phyloP scores from a whole-genome alignment of 305 asterid species.

The Fraxinus ornus region DNA sequence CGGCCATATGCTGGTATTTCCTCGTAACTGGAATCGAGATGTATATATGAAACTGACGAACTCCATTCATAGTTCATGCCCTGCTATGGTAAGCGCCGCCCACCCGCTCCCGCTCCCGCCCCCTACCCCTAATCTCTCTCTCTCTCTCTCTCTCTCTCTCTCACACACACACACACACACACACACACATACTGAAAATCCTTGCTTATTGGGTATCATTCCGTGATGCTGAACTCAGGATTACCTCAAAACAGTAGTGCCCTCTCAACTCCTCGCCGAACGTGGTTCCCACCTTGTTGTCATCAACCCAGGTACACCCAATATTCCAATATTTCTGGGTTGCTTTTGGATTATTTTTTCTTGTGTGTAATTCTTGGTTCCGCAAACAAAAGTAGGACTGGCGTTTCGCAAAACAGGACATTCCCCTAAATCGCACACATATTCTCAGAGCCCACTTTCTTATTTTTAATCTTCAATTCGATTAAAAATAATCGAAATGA shows the following conservation, averaged over 20 bases:
- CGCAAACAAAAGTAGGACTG: conserved; percentile 74
- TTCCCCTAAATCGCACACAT: neutral
- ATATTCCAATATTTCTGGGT: conserved; percentile 1
- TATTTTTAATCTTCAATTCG: neutral
- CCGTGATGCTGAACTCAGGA: conserved; percentile 46
- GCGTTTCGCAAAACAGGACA: conserved; percentile 28
- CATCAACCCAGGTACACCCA: conserved; percentile 73
- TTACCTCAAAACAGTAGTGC: conserved; percentile 68
- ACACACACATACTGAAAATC: neutral
- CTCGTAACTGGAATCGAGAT: too few species aligned
- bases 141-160: conserved; percentile 20
- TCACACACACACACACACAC: conserved; percentile 9
- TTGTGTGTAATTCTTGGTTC: conserved; percentile 47
- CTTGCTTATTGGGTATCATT: neutral
- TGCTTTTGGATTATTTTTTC: neutral
- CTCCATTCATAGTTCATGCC: neutral
- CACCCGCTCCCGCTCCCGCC: too few species aligned
- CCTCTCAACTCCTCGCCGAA: conserved; percentile 82
- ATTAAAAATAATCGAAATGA: neutral
- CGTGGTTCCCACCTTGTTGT: conserved; percentile 95
- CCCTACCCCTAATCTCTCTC: neutral
- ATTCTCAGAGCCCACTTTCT: neutral
- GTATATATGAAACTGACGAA: neutral
- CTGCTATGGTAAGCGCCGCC: conserved; percentile 13
- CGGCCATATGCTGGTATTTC: too few species aligned